phyloP scores from a whole-genome alignment of 2,329 filamentous ascomycete species.

The Monilinia aucupariae region DNA sequence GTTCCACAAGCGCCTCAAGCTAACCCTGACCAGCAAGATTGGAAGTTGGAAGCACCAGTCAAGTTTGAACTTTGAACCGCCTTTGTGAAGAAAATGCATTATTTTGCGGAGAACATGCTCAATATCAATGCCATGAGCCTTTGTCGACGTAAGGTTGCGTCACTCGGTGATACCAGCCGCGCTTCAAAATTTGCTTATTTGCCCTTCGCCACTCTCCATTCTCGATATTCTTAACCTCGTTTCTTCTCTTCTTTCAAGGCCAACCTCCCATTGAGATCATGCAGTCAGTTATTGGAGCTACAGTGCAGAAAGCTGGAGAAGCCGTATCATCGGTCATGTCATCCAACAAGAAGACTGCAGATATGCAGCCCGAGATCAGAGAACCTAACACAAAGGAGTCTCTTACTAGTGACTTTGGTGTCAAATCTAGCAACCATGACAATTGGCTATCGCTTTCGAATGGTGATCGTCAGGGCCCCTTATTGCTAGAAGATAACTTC shows the following conservation, averaged over 20 bases:
- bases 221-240: background rate
- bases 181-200: background rate
- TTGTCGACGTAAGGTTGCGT: background rate
- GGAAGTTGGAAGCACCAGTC: background rate
- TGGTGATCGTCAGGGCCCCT: conserved; percentile 59
- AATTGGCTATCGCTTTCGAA: conserved; percentile 66
- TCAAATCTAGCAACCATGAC: conserved; percentile 67
- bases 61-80: background rate
- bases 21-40: background rate
- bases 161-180: background rate
- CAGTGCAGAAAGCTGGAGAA: conserved; percentile 24
- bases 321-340: conserved; percentile 24
- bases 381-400: conserved; percentile 53
- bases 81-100: background rate
- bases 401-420: conserved; percentile 73
- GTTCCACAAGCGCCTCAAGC: background rate
- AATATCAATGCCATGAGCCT: background rate
- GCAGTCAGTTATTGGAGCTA: conserved; percentile 15
- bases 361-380: conserved; percentile 43
- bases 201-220: background rate
- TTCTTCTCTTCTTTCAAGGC: background rate
- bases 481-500: conserved; percentile 66
- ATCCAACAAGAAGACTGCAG: conserved; percentile 30
- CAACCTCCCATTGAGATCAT: background rate
- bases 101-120: background rate